Conservation (phyloP, 768 basidiomycete species). For the Kwoniella europaea region DNA sequence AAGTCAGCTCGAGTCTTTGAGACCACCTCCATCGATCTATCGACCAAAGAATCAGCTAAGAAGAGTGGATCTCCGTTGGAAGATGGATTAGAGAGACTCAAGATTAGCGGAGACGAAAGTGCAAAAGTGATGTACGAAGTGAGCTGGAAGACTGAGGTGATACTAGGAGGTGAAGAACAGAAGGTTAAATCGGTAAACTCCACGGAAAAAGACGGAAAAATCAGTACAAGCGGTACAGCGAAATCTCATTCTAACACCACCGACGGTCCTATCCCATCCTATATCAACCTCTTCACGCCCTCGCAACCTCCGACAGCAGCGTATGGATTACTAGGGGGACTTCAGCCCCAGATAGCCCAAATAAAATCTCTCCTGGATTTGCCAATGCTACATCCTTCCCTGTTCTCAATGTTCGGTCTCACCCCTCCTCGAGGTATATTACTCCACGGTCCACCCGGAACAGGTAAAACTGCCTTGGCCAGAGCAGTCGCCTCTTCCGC, state of each 20-base stretch:
- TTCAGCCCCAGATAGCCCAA: slow-evolving; percentile 81
- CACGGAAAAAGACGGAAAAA: not conserved
- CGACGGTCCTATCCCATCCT: slow-evolving; percentile 45
- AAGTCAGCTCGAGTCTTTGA: slow-evolving; percentile 10
- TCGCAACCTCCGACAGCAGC: slow-evolving; percentile 58
- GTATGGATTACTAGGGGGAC: slow-evolving; percentile 85
- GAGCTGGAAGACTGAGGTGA: slow-evolving; percentile 42
- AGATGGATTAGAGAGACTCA: slow-evolving; percentile 27
- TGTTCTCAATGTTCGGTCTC: slow-evolving; percentile 81
- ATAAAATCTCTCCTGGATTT: slow-evolving; percentile 85
- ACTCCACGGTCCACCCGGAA: slow-evolving; percentile 93
- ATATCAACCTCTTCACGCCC: slow-evolving; percentile 57
- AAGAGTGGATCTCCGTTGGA: slow-evolving; percentile 18
- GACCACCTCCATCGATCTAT: slow-evolving; percentile 23
- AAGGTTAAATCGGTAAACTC: not conserved
- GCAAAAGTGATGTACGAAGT: slow-evolving; percentile 31
- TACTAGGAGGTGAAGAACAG: slow-evolving; percentile 11
- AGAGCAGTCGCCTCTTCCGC: slow-evolving; percentile 84
- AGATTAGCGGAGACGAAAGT: slow-evolving; percentile 12
- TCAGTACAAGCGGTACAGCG: not conserved
- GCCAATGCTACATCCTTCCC: slow-evolving; percentile 78
- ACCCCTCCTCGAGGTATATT: slow-evolving; percentile 95
- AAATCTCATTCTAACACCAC: not conserved
- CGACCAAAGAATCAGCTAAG: slow-evolving; percentile 13
- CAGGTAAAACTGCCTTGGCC: slow-evolving; percentile 96